Percentiles rank a stretch among this genome's conserved stretches.
These are phyloP conservation scores for Penicillium longicatenatum DNA, from an alignment of 495 filamentous ascomycete species.

Conservation along the genomic window DNA sequence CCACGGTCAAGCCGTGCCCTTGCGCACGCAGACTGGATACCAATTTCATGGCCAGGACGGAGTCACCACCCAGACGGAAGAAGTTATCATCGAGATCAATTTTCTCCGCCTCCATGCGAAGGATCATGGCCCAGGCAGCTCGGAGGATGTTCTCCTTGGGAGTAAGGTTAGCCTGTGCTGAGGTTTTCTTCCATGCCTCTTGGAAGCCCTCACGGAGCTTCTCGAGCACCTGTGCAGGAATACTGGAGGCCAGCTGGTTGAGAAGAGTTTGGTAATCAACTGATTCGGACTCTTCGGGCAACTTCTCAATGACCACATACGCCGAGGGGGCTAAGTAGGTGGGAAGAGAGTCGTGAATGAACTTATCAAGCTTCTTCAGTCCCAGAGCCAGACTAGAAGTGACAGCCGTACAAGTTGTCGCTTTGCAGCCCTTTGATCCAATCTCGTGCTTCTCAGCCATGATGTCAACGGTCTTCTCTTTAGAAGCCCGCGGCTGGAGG, in stretches of 20 bases:
- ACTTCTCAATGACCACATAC: conserved; percentile 36
- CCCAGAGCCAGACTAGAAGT: conserved; percentile 25
- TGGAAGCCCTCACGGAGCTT: conserved; percentile 27
- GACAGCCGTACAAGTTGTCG: conserved; percentile 3
- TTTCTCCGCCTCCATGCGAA: conserved; percentile 35
- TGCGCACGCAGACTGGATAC: conserved; percentile 37
- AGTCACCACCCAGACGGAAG: conserved; percentile 50
- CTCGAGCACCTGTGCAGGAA: conserved; percentile 22
- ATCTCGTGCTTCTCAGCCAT: conserved; percentile 24
- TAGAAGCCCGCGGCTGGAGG: conserved; percentile 26
- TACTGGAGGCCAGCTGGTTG: conserved; percentile 26
- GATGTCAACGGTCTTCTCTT: conserved; percentile 27
- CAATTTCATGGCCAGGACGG: conserved; percentile 49
- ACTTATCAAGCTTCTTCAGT: conserved; percentile 39
- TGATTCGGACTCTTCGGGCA: conserved; percentile 25
- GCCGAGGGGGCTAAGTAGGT: conserved; percentile 44
- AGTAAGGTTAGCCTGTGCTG: conserved; percentile 27
- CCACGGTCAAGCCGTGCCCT: conserved; percentile 39
- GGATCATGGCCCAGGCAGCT: conserved; percentile 46
- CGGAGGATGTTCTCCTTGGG: conserved; percentile 42
- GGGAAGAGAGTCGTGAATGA: conserved; percentile 36
- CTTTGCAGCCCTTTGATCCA: conserved; percentile 2
- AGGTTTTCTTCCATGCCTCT: conserved; percentile 24
- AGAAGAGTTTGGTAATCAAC: conserved; percentile 27
- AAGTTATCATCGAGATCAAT: conserved; percentile 51